Evolutionary conservation across 2,329 filamentous ascomycete species (phyloP), one percentile per base, ranked within the genome.

Genomic region (Curvularia lunata): DNA sequence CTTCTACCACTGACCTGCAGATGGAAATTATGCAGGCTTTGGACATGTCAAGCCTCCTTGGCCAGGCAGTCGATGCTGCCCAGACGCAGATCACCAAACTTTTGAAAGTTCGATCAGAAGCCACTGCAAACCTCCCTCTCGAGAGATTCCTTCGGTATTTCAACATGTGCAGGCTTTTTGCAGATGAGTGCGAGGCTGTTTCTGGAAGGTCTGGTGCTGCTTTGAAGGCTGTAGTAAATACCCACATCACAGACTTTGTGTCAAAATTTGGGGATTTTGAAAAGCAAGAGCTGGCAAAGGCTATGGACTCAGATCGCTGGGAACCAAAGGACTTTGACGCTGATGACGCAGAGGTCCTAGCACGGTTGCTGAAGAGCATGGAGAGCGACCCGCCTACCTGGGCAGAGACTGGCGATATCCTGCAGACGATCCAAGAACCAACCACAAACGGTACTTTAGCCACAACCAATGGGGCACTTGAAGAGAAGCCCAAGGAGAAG

Each of bases 161-260:
- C 67, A 91, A 86, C 1, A 82, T 96, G 32, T 95, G 94, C 68
- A 81, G 92, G 7, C 85, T 92, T 54, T 95, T 96, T 75, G 89
- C 90, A 46, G 92, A 92, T 60, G 91, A 96, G 73, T 95, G 91
- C 70, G 91, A 96, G 75, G 89, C 90, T 16, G 88, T 95, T 19
- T 94, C 90, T 21, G 91, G 91, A 0, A 85, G 90, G 55, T 90
- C 90, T 58, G 90, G 91, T 8, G 88, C 87, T 2, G 82, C 87
- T 1, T 79, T 96, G 5, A 94, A 94, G 77, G 91, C 85, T 18
- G 85, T 92, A 30, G 89, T 96, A 58, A 93, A 94, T 65, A 84
- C 83, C 28, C 91, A 96, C 63, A 94, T 96, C 74, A 89, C 86
- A 66, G 89, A 91, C 13, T 95, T 92, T 72, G 88, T 94, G 23